Evolutionary conservation across 495 filamentous ascomycete genomes (phyloP).

Genomic region (Letharia columbiana): DNA sequence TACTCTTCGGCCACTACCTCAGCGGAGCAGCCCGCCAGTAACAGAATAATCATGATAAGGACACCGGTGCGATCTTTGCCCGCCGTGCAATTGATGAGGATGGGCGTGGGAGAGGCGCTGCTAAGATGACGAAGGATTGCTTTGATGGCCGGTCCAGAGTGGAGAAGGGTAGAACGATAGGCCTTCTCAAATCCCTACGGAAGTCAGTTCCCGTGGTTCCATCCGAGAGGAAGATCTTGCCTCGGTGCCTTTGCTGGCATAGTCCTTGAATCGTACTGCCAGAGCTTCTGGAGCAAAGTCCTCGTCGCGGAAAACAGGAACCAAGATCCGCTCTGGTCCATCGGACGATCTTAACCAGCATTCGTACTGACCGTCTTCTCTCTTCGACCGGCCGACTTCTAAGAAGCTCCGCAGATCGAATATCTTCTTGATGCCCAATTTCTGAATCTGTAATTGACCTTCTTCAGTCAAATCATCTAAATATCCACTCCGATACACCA

Average conservation of each 20-base stretch:
- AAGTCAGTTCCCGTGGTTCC: neutral
- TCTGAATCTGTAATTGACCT: neutral
- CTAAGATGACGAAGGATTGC: neutral
- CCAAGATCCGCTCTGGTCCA: slow-evolving; percentile 7
- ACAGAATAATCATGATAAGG: slow-evolving; percentile 47
- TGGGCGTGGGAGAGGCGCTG: neutral
- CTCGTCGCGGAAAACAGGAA: slow-evolving; percentile 3
- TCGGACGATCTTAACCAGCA: slow-evolving; percentile 2
- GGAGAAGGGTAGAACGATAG: slow-evolving; percentile 5
- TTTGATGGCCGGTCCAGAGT: slow-evolving; percentile 3
- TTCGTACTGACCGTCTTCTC: neutral
- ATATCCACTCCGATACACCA: slow-evolving; percentile 9
- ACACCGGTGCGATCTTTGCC: slow-evolving; percentile 61
- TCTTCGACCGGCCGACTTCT: neutral
- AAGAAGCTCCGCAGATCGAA: slow-evolving; percentile 10
- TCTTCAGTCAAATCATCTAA: neutral
- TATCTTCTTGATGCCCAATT: slow-evolving; percentile 1
- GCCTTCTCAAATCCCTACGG: slow-evolving; percentile 7
- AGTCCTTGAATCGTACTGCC: slow-evolving; percentile 6
- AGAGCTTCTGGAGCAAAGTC: slow-evolving; percentile 3
- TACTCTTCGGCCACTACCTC: slow-evolving; percentile 46
- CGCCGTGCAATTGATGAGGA: slow-evolving; percentile 30
- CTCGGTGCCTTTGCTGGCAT: slow-evolving; percentile 5
- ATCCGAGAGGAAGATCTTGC: neutral
- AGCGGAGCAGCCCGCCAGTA: slow-evolving; percentile 40